Conservation (phyloP, 306 rosid genomes). For the Rosa lucieae region DNA sequence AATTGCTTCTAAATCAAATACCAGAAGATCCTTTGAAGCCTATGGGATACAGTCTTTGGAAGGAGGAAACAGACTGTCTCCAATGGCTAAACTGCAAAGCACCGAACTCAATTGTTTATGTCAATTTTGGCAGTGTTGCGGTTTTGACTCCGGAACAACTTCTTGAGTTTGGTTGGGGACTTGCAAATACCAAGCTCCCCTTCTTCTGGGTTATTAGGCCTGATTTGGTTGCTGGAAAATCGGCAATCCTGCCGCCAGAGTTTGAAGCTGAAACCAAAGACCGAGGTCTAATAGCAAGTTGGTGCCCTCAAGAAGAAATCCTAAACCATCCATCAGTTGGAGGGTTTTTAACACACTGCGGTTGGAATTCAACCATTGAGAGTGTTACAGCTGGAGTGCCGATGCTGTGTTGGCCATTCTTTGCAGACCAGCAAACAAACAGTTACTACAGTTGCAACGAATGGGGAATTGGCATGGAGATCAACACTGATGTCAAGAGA, state of each 20-base stretch:
- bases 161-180: neutral
- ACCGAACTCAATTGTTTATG: neutral
- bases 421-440: neutral
- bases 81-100: neutral
- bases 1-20: neutral
- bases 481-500: neutral
- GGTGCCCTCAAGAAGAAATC: neutral
- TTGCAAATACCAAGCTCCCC: neutral
- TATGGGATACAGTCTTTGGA: neutral
- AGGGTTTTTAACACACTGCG: neutral
- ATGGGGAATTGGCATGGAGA: neutral
- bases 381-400: neutral
- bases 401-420: neutral
- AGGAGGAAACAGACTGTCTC: neutral
- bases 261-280: neutral
- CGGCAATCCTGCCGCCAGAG: neutral
- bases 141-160: neutral
- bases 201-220: too few species aligned
- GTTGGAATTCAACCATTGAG: slow-evolving; percentile 1
- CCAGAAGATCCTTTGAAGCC: neutral
- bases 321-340: neutral
- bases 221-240: too few species aligned
- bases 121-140: neutral
- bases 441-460: neutral
- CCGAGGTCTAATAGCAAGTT: neutral